Conservation (phyloP, 208 protist genomes). For the Trypanosoma congolense region DNA sequence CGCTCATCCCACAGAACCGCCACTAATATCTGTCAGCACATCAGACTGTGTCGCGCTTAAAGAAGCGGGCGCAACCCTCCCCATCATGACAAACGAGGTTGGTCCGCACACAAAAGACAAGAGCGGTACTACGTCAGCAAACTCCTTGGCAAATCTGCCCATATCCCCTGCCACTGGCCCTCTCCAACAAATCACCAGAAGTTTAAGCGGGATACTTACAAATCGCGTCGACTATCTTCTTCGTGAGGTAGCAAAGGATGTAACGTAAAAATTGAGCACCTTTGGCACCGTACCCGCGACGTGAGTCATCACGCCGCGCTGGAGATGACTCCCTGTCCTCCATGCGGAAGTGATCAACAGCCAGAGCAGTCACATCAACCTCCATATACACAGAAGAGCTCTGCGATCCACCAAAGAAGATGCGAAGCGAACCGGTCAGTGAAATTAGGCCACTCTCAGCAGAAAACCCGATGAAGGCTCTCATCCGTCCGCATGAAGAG, state of each 20-base stretch:
- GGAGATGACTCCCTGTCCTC: slow-evolving; percentile 42
- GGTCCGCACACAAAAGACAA: slow-evolving; percentile 73
- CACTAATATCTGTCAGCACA: slow-evolving; percentile 57
- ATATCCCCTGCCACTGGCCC: slow-evolving; percentile 37
- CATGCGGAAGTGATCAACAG: slow-evolving; percentile 77
- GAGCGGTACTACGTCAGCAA: slow-evolving; percentile 33
- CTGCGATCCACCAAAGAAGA: slow-evolving; percentile 8
- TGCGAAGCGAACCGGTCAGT: slow-evolving; percentile 52
- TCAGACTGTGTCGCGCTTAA: slow-evolving; percentile 41
- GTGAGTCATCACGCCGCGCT: slow-evolving; percentile 37
- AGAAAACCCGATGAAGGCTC: slow-evolving; percentile 67
- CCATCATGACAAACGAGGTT: slow-evolving; percentile 38
- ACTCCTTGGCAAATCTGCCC: slow-evolving; percentile 22
- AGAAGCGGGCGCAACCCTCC: slow-evolving; percentile 34
- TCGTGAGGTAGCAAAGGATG: slow-evolving; percentile 35
- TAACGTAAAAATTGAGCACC: slow-evolving; percentile 11
- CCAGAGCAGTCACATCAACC: slow-evolving; percentile 19
- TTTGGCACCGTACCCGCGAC: slow-evolving; percentile 35
- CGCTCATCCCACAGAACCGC: background rate
- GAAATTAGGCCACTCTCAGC: slow-evolving; percentile 74
- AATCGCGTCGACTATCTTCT: slow-evolving; percentile 1
- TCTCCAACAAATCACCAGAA: slow-evolving; percentile 28
- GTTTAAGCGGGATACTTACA: slow-evolving; percentile 2
- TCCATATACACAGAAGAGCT: background rate
- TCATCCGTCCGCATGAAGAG: slow-evolving; percentile 33